Conservation (phyloP, 306 rosid species). For the Quercus agrifolia region DNA sequence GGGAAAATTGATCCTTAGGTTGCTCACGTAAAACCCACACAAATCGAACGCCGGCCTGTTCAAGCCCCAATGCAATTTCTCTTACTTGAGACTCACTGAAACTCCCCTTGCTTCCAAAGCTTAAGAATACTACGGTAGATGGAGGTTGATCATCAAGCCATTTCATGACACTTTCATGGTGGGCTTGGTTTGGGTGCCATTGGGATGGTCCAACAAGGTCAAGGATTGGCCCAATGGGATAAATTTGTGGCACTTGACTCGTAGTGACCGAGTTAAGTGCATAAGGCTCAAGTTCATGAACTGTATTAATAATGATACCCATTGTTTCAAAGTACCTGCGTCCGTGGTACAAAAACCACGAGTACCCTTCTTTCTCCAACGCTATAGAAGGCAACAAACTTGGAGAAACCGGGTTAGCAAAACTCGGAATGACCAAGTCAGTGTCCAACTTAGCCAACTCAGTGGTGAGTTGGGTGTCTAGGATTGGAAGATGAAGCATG, state of each 20-base stretch:
- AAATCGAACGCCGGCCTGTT: constrained; percentile 31
- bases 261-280: constrained; percentile 18
- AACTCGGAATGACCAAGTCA: constrained; percentile 39
- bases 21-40: constrained; percentile 48
- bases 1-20: constrained; percentile 27
- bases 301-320: constrained; percentile 47
- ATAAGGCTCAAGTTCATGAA: constrained; percentile 35
- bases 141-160: constrained; percentile 32
- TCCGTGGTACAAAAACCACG: constrained; percentile 21
- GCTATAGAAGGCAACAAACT: constrained; percentile 26
- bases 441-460: not conserved
- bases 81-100: constrained; percentile 15
- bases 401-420: constrained; percentile 32
- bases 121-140: constrained; percentile 31
- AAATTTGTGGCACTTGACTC: constrained; percentile 12
- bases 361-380: constrained; percentile 10
- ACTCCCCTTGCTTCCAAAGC: constrained; percentile 46
- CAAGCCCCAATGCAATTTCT: constrained; percentile 39
- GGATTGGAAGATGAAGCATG: constrained; percentile 31
- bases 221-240: constrained; percentile 32
- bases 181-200: constrained; percentile 23
- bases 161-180: not conserved
- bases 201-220: constrained; percentile 29
- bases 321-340: constrained; percentile 32
- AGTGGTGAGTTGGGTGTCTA: constrained; percentile 5